phyloP scores from a whole-genome alignment of 1,284 basidiomycete genomes.

The Papiliotrema nemorosa region DNA sequence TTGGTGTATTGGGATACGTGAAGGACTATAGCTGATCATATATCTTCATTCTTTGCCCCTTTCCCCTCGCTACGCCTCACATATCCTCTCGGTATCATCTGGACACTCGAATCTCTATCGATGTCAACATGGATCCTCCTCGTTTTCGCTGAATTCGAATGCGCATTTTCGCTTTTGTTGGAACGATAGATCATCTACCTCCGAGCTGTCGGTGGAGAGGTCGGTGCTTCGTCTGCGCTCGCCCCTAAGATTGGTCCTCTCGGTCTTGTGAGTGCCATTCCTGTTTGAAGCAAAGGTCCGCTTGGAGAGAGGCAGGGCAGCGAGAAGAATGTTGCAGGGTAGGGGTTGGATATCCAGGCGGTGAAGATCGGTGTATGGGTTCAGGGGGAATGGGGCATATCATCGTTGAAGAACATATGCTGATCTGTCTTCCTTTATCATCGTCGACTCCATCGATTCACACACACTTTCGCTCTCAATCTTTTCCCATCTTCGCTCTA shows the following conservation, averaged over 20 bases:
- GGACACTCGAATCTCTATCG: background rate
- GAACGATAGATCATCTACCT: conserved; percentile 83
- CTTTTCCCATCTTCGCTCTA: no score
- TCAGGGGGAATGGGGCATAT: background rate
- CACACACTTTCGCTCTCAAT: conserved; percentile 1
- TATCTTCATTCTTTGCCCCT: background rate
- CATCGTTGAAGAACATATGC: background rate
- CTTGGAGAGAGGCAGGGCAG: background rate
- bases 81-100: background rate
- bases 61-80: background rate
- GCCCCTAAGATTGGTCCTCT: conserved; percentile 99
- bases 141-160: background rate
- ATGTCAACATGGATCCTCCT: background rate
- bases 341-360: no score
- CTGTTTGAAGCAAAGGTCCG: background rate
- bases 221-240: conserved; percentile 96
- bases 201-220: conserved; percentile 98
- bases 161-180: no score
- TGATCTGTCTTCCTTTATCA: background rate
- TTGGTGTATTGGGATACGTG: background rate
- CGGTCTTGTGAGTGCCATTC: conserved; percentile 74
- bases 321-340: background rate
- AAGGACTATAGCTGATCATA: background rate
- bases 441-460: background rate
- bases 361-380: no score